phyloP scores from a whole-genome alignment of 352 stramenopile species.

The Pythium aquatile region DNA sequence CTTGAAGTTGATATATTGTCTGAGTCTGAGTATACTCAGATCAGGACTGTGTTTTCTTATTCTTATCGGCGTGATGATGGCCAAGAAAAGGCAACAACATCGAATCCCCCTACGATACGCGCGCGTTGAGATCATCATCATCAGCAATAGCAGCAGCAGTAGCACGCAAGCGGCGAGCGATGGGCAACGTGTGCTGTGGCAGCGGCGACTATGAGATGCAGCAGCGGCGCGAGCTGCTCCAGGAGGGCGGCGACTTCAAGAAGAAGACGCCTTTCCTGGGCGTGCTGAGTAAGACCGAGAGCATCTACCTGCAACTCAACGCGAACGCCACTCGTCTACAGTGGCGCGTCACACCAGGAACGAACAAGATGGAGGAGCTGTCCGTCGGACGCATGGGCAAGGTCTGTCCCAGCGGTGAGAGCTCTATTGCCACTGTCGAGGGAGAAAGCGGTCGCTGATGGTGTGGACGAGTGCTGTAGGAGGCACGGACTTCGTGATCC shows the following conservation, averaged over 20 bases:
- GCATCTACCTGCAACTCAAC: conserved; percentile 62
- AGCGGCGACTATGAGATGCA: conserved; percentile 54
- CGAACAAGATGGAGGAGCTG: conserved; percentile 47
- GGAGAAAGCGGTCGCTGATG: background rate
- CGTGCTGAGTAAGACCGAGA: conserved; percentile 57
- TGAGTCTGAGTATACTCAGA: background rate
- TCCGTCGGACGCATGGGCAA: conserved; percentile 51
- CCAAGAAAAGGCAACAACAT: background rate
- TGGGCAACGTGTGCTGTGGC: conserved; percentile 74
- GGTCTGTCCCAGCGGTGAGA: conserved; percentile 52
- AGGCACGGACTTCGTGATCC: conserved; percentile 43
- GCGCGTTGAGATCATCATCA: too few relatives aligned
- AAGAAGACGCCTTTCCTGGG: conserved; percentile 63
- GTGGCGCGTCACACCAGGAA: conserved; percentile 45
- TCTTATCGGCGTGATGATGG: background rate
- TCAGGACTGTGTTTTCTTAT: conserved; percentile 7
- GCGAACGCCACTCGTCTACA: conserved; percentile 36
- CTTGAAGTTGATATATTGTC: background rate
- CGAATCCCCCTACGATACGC: background rate
- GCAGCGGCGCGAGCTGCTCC: conserved; percentile 57
- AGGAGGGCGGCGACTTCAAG: conserved; percentile 69
- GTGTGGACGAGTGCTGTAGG: background rate
- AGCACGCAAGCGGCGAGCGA: conserved; percentile 12
- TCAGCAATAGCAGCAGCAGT: background rate
- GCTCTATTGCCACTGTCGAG: background rate